These are phyloP conservation scores for Aspergillus tubingensis DNA, from an alignment of 2,329 filamentous ascomycete genomes.

Conservation along the genomic window DNA sequence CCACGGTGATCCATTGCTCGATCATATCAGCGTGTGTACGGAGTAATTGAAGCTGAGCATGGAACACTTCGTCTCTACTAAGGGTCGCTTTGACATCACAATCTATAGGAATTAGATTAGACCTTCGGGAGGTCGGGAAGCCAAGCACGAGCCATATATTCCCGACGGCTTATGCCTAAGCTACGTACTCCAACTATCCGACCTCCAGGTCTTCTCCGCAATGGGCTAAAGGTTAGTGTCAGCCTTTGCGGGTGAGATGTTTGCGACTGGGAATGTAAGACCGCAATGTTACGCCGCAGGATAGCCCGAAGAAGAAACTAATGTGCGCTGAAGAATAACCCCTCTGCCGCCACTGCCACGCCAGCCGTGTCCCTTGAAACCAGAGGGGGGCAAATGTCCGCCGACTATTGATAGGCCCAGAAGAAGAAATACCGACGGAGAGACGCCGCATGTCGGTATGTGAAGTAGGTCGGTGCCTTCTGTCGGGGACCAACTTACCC, in stretches of 20 bases:
- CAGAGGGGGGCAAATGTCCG: background rate
- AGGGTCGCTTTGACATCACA: background rate
- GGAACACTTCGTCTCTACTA: background rate
- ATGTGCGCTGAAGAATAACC: background rate
- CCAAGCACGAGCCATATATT: slow-evolving; percentile 1
- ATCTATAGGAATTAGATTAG: background rate
- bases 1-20: background rate
- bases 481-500: background rate
- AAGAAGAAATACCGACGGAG: slow-evolving; percentile 2
- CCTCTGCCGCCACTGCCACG: background rate
- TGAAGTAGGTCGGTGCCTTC: background rate
- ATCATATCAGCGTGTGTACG: background rate
- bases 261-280: background rate
- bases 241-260: background rate
- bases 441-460: background rate
- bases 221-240: background rate
- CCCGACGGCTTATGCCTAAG: background rate
- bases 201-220: background rate
- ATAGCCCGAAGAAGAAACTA: background rate
- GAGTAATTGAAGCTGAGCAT: background rate
- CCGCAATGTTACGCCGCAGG: background rate
- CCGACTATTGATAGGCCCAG: background rate
- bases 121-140: background rate
- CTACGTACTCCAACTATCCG: background rate
- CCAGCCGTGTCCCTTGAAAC: background rate